phyloP scores from a whole-genome alignment of 371 early-diverging fungal species.

The Capniomyces stellatus region DNA sequence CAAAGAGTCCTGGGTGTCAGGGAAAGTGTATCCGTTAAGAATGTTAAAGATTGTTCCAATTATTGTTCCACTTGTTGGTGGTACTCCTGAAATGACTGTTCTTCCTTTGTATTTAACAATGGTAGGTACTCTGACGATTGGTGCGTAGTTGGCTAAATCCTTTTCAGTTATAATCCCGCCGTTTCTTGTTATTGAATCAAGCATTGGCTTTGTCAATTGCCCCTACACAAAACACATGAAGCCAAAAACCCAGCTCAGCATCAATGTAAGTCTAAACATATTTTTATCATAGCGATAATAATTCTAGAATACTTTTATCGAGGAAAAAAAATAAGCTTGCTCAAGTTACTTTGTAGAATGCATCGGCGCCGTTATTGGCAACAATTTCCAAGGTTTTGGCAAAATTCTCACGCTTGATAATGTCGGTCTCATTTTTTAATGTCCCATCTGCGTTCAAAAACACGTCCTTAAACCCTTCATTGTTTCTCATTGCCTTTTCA shows the following conservation, averaged over 20 bases:
- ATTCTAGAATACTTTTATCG: no score
- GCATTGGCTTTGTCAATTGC: conserved; percentile 53
- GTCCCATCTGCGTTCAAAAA: neutral
- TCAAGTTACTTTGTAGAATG: conserved; percentile 85
- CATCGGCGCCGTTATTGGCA: conserved; percentile 54
- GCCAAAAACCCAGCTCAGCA: no score
- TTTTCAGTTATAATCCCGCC: conserved; percentile 71
- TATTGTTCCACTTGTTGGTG: conserved; percentile 70
- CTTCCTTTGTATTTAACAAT: conserved; percentile 58
- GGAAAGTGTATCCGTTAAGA: conserved; percentile 66
- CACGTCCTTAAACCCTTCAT: neutral
- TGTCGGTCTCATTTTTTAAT: conserved; percentile 31
- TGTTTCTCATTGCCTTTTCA: neutral
- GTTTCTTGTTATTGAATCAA: conserved; percentile 36
- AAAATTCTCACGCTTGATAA: conserved; percentile 44
- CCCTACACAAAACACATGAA: no score
- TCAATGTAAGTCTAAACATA: no score
- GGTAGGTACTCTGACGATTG: conserved; percentile 37
- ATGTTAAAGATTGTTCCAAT: conserved; percentile 70
- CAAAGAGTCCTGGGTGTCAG: no score
- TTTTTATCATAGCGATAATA: no score
- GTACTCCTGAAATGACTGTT: conserved; percentile 39
- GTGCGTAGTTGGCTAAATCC: conserved; percentile 58
- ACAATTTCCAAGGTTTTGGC: conserved; percentile 68
- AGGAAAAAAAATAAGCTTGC: no score